These are phyloP conservation scores for Mycena pura DNA, from an alignment of 768 basidiomycete genomes.

Conservation along the genomic window DNA sequence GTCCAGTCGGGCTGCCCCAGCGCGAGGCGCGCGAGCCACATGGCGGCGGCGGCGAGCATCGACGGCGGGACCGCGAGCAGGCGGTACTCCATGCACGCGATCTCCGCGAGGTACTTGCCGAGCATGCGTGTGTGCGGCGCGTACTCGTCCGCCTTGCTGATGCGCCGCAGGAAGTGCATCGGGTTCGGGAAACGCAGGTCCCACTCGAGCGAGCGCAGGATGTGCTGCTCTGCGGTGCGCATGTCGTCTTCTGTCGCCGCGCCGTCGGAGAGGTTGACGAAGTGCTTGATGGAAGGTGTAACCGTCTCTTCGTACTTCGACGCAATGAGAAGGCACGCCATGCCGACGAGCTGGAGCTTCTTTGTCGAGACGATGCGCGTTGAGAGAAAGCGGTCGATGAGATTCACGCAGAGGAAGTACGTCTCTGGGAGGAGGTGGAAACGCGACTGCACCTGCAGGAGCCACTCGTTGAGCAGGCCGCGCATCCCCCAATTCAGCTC, in stretches of 20 bases:
- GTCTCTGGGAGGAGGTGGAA: slow-evolving; percentile 91
- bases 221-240: slow-evolving; percentile 86
- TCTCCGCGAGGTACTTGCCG: slow-evolving; percentile 91
- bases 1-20: slow-evolving; percentile 83
- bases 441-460: slow-evolving; percentile 88
- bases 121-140: slow-evolving; percentile 86
- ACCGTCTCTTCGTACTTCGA: slow-evolving; percentile 94
- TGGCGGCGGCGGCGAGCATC: slow-evolving; percentile 79
- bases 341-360: slow-evolving; percentile 91
- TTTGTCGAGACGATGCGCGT: slow-evolving; percentile 76
- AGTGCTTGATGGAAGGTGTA: slow-evolving; percentile 82
- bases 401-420: slow-evolving; percentile 87
- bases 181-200: slow-evolving; percentile 88
- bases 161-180: slow-evolving; percentile 85
- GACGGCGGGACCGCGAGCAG: slow-evolving; percentile 79
- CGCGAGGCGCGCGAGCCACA: slow-evolving; percentile 85
- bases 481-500: slow-evolving; percentile 92
- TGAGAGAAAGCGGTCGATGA: slow-evolving; percentile 79
- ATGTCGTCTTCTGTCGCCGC: slow-evolving; percentile 82
- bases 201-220: slow-evolving; percentile 86
- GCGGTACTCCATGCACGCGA: slow-evolving; percentile 81
- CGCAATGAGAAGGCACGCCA: slow-evolving; percentile 86
- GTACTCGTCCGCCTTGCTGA: slow-evolving; percentile 94
- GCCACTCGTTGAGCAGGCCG: slow-evolving; percentile 89
- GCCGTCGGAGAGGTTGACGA: slow-evolving; percentile 80